These are phyloP conservation scores for Moniliophthora roreri DNA, from an alignment of 1,284 basidiomycete genomes.

Conservation along the genomic window DNA sequence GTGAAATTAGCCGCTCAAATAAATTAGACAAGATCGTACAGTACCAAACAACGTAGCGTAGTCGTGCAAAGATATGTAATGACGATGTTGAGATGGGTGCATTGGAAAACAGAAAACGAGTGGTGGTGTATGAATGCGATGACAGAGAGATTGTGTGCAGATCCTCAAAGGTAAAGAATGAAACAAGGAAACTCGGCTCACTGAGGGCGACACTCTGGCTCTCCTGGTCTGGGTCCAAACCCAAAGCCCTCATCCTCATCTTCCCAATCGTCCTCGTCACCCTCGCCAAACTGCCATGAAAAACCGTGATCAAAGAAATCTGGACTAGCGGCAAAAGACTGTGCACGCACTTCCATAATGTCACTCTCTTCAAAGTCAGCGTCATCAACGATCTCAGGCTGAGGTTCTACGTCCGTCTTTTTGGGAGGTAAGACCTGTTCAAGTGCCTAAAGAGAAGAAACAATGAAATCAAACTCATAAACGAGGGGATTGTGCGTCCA, in stretches of 20 bases:
- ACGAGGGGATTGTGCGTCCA: slow-evolving; percentile 9
- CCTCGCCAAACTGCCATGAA: slow-evolving; percentile 70
- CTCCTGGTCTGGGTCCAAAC: slow-evolving; percentile 15
- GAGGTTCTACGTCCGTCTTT: slow-evolving; percentile 68
- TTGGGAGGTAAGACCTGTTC: slow-evolving; percentile 71
- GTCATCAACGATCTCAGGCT: slow-evolving; percentile 70
- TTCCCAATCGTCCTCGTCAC: slow-evolving; percentile 67
- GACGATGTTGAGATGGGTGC: background rate
- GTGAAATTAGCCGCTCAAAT: too few relatives aligned
- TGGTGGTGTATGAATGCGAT: background rate
- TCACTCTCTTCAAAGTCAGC: slow-evolving; percentile 73
- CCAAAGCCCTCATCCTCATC: slow-evolving; percentile 54
- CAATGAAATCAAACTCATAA: slow-evolving; percentile 2
- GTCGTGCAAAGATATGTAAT: background rate
- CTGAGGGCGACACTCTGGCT: slow-evolving; percentile 45
- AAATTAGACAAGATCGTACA: too few relatives aligned
- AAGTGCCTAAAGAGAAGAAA: slow-evolving; percentile 47
- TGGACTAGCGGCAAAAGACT: slow-evolving; percentile 65
- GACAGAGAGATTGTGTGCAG: slow-evolving; percentile 5
- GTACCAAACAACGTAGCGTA: too few relatives aligned
- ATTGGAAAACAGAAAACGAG: background rate
- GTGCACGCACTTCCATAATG: slow-evolving; percentile 76
- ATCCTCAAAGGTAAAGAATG: too few relatives aligned
- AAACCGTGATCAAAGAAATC: slow-evolving; percentile 74
- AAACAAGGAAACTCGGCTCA: slow-evolving; percentile 3